Percentiles rank a stretch among this genome's conserved stretches.
Conservation (phyloP, 306 rosid species). For the Medicago arabica region DNA sequence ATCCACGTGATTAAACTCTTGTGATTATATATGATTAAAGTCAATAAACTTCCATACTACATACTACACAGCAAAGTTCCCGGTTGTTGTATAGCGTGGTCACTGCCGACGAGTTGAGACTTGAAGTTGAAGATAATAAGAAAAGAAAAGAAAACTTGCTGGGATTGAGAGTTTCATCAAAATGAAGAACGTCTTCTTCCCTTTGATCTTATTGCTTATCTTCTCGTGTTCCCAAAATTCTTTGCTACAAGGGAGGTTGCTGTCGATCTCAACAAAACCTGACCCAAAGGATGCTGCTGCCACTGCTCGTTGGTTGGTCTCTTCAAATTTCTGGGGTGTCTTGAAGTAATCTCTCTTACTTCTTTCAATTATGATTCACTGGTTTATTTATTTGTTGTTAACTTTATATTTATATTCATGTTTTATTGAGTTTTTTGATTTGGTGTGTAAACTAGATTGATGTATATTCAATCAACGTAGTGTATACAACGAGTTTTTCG, state of each 20-base stretch:
- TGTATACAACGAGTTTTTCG: too few species aligned
- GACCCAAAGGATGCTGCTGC: slow-evolving; percentile 70
- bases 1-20: too few species aligned
- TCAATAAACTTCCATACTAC: too few species aligned
- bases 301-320: slow-evolving; percentile 84
- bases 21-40: too few species aligned
- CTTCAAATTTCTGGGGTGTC: slow-evolving; percentile 82
- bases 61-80: too few species aligned
- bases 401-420: not conserved
- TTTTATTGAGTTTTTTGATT: not conserved
- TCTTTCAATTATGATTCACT: not conserved
- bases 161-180: too few species aligned
- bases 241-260: slow-evolving; percentile 44
- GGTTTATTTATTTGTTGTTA: not conserved
- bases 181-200: not conserved
- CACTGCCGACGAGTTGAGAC: too few species aligned
- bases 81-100: too few species aligned
- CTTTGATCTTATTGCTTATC: slow-evolving; percentile 28
- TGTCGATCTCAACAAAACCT: slow-evolving; percentile 55
- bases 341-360: slow-evolving; percentile 54
- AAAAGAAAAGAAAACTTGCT: not conserved
- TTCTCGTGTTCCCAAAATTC: slow-evolving; percentile 30
- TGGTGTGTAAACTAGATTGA: too few species aligned
- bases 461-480: too few species aligned
- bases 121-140: too few species aligned